Percentiles rank a stretch among this genome's conserved stretches.
Evolutionary conservation across 192 early-diverging fungal genomes (phyloP).

Genomic region (Geranomyces michiganensis): DNA sequence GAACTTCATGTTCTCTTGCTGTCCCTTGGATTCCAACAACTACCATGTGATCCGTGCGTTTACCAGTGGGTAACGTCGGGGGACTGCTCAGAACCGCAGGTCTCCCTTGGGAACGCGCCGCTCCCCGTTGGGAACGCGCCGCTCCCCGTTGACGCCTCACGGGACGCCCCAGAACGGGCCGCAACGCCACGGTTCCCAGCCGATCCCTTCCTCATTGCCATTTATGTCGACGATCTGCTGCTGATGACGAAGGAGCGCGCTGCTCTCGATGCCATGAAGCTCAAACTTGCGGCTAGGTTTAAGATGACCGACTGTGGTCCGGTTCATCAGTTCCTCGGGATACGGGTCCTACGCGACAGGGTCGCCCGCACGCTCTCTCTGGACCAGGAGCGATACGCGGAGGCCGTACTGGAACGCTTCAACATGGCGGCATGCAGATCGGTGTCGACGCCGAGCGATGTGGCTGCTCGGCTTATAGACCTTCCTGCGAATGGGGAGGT

Average conservation of each 20-base stretch:
- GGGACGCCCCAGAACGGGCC: no score
- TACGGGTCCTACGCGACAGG: constrained; percentile 1
- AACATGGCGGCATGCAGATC: no score
- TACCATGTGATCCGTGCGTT: not conserved
- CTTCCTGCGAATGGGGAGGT: no score
- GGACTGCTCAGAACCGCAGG: no score
- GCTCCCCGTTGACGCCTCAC: no score
- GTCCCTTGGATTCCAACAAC: not conserved
- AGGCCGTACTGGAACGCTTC: no score
- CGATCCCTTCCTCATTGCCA: not conserved
- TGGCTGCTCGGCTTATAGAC: no score
- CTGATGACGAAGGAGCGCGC: not conserved
- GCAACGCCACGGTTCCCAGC: not conserved
- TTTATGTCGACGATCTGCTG: not conserved
- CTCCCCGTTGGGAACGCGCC: no score
- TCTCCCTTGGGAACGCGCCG: no score
- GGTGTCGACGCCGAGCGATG: no score
- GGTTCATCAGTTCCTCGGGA: constrained; percentile 4
- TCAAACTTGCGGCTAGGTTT: not conserved
- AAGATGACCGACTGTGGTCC: constrained; percentile 21
- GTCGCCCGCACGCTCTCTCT: not conserved
- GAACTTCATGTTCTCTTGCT: not conserved
- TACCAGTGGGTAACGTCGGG: no score
- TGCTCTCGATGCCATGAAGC: constrained; percentile 6
- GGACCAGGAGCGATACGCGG: no score